Evolutionary conservation across 2,329 filamentous ascomycete genomes (phyloP).

Genomic region (Shiraia bambusicola): DNA sequence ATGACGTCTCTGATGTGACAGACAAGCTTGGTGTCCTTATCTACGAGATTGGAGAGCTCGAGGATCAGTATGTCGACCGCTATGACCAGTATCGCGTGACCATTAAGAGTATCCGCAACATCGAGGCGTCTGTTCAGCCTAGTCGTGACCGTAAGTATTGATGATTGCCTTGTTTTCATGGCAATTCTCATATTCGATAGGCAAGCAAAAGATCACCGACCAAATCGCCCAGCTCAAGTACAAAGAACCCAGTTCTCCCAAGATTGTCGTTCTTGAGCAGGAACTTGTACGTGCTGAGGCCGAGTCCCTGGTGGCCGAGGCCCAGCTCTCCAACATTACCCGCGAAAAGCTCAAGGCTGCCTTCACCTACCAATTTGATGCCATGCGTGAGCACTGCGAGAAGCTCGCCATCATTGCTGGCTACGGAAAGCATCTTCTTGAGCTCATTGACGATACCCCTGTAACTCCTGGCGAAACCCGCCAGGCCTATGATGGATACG

Average conservation of each 20-base stretch:
- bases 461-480: conserved; percentile 97
- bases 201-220: conserved; percentile 99
- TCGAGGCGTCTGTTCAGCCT: conserved; percentile 96
- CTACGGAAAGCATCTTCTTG: conserved; percentile 96
- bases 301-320: conserved; percentile 97
- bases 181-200: conserved; percentile 48
- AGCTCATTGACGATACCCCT: conserved; percentile 93
- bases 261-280: conserved; percentile 96
- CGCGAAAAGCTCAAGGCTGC: conserved; percentile 99
- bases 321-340: conserved; percentile 98
- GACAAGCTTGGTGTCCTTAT: conserved; percentile 97
- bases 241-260: conserved; percentile 97
- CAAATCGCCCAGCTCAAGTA: conserved; percentile 99
- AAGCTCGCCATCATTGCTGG: conserved; percentile 98
- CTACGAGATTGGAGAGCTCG: conserved; percentile 97
- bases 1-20: conserved; percentile 97
- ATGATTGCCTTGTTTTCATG: too few species aligned
- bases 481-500: conserved; percentile 94
- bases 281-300: conserved; percentile 97
- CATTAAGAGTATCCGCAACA: conserved; percentile 99
- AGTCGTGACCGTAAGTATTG: conserved; percentile 82
- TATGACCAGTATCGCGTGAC: conserved; percentile 99
- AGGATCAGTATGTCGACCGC: conserved; percentile 97
- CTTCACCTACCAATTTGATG: conserved; percentile 97
- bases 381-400: conserved; percentile 94